A percentile compares a stretch with the other conserved stretches of the same genome.
Conservation (phyloP, 306 rosid species). For the Citrullus colocynthis region DNA sequence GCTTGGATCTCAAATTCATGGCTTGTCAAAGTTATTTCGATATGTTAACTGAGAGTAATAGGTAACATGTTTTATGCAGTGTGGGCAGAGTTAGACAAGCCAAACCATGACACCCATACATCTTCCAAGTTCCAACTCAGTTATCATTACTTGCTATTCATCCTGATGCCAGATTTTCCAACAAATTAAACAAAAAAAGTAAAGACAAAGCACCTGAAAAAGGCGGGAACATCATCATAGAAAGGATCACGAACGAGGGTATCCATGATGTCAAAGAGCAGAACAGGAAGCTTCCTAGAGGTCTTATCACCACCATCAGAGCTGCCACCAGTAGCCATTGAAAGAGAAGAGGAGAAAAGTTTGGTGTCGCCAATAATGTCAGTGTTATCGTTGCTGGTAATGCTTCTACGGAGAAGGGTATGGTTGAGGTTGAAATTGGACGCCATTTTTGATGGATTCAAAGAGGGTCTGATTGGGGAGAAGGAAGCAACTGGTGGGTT, state of each 20-base stretch:
- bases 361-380: neutral
- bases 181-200: neutral
- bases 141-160: neutral
- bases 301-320: neutral
- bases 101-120: neutral
- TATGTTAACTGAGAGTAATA: too few species aligned
- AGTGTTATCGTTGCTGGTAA: neutral
- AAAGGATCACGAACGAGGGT: constrained; percentile 95
- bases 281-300: constrained; percentile 52
- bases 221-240: constrained; percentile 67
- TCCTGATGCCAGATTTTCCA: neutral
- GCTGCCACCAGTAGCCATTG: neutral
- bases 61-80: neutral
- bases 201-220: constrained; percentile 43
- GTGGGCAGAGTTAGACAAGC: neutral
- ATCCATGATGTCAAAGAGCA: constrained; percentile 89
- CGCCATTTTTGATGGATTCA: neutral
- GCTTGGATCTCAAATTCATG: neutral
- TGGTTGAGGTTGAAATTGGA: constrained; percentile 4
- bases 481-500: neutral
- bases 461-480: neutral
- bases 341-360: constrained; percentile 4
- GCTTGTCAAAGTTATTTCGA: neutral
- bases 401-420: neutral
- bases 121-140: neutral